Evolutionary conservation across 148 eudicot species (phyloP), one percentile per base, ranked within the genome.

Genomic region (Cornus florida): DNA sequence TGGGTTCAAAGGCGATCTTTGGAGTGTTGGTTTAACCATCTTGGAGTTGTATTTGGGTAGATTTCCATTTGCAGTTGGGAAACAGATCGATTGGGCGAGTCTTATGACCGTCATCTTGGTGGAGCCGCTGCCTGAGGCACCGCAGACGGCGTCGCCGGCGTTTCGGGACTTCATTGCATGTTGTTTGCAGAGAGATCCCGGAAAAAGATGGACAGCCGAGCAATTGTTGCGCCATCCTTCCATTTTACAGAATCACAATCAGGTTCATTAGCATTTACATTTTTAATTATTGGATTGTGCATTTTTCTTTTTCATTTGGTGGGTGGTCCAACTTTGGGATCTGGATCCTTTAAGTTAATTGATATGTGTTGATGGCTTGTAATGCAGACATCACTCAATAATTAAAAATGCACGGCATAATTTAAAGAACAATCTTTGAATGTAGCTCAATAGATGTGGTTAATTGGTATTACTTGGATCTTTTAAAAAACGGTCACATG

Each of bases 1-100:
- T 59, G 85, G 87, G 19, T 82, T 46, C 35, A 85, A 85, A 0
- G 87, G 85, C 7, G 82, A 85, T 75, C 79, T 85, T 10, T 85
- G 87, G 87, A 78, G 82, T 59, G 72, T 82, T 4, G 87, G 87
- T 7, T 72, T 85, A 19, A 79, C 73, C 78, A 75, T 82, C 24
- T 66, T 82, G 14, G 88, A 85, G 60, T 79, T 82, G 68, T 82
- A 79, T 65, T 8, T 79, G 14, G 88, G 88, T 4, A 68, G 60
- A 8, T 85, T 75, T 59, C 85, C 83, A 2, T 82, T 85, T 19
- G 57, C 73, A 2, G 82, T 75, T 12, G 85, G 70, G 31, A 7
- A 70, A 23, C 76, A 75, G 12, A 80, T 74, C 5, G 87, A 85
- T 31, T 82, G 85, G 87, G 83, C 78, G 1, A 85, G 80, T 19